Conservation (phyloP, 768 basidiomycete genomes). For the Lepiota subincarnata region DNA sequence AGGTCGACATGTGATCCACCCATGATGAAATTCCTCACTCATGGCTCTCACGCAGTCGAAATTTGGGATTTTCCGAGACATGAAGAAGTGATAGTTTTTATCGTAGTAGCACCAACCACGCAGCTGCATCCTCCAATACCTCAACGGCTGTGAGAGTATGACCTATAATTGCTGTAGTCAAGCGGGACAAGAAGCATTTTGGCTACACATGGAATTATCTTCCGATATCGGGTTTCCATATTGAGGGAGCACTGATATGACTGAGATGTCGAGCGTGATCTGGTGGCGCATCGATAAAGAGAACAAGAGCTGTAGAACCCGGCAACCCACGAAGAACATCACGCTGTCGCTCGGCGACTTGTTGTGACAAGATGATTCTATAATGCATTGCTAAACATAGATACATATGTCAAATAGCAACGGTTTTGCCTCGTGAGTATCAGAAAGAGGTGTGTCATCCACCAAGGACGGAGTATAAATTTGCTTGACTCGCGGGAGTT, state of each 20-base stretch:
- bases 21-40: no score
- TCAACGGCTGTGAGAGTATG: not conserved
- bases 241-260: not conserved
- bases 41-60: no score
- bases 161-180: not conserved
- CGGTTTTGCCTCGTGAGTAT: not conserved
- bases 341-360: conserved; percentile 1
- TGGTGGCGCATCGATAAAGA: not conserved
- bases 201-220: not conserved
- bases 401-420: not conserved
- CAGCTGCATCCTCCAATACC: not conserved
- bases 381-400: not conserved
- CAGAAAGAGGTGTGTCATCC: not conserved
- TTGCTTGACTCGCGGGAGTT: not conserved
- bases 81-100: no score
- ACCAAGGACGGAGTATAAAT: conserved; percentile 4
- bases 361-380: not conserved
- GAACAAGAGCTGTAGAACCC: not conserved
- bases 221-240: conserved; percentile 11
- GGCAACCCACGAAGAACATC: not conserved
- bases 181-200: not conserved
- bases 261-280: not conserved
- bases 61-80: no score
- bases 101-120: no score
- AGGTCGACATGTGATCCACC: no score